A percentile compares a stretch with the other conserved stretches of the same genome.
phyloP scores from a whole-genome alignment of 805 yeast species.

The Kodamaea restingae region DNA sequence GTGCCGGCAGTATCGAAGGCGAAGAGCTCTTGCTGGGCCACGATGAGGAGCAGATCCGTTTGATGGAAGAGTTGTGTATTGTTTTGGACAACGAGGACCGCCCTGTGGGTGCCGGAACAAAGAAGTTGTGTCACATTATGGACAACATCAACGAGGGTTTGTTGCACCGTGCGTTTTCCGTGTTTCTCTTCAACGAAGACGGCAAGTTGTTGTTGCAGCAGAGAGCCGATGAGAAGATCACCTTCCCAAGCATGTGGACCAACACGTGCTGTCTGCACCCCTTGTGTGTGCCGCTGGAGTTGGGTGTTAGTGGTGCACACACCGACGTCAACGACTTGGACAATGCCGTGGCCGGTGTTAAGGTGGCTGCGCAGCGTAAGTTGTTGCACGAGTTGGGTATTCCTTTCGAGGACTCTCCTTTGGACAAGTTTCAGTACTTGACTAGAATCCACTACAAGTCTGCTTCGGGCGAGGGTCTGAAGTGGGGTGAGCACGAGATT shows the following conservation, averaged over 20 bases:
- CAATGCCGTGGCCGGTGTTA: slow-evolving; percentile 71
- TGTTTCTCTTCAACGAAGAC: slow-evolving; percentile 80
- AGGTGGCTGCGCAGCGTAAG: slow-evolving; percentile 87
- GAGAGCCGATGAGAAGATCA: slow-evolving; percentile 93
- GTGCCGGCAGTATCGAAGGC: slow-evolving; percentile 32
- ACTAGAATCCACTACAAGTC: slow-evolving; percentile 96
- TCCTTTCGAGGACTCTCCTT: slow-evolving; percentile 51
- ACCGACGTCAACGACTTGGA: slow-evolving; percentile 36
- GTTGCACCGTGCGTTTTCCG: slow-evolving; percentile 93
- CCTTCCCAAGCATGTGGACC: slow-evolving; percentile 97
- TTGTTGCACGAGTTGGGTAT: slow-evolving; percentile 93
- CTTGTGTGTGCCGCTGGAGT: slow-evolving; percentile 73
- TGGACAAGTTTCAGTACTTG: slow-evolving; percentile 70
- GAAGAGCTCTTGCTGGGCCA: slow-evolving; percentile 69
- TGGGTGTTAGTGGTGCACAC: slow-evolving; percentile 44
- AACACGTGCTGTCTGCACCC: slow-evolving; percentile 99
- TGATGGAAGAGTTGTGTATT: slow-evolving; percentile 96
- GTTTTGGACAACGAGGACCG: slow-evolving; percentile 83
- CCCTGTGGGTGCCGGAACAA: slow-evolving; percentile 92
- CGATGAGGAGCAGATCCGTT: slow-evolving; percentile 87
- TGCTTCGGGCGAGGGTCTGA: slow-evolving; percentile 57
- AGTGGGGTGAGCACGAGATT: slow-evolving; percentile 98
- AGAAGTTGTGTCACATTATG: slow-evolving; percentile 87
- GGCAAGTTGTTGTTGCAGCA: slow-evolving; percentile 83
- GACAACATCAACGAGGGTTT: slow-evolving; percentile 80